Conservation (phyloP, 768 basidiomycete genomes). For the Leccinum truebloodii region DNA sequence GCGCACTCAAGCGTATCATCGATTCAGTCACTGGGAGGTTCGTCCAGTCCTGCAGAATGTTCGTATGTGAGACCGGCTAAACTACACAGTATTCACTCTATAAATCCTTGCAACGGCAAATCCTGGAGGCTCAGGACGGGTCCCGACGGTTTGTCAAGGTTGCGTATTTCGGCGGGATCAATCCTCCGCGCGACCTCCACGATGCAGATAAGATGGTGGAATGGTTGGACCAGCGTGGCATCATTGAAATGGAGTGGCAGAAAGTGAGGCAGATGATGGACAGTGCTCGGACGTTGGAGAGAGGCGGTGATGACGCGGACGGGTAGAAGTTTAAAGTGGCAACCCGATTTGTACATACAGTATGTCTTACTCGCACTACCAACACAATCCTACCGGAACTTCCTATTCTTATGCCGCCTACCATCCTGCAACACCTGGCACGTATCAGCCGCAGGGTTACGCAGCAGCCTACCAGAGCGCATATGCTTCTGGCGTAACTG, state of each 20-base stretch:
- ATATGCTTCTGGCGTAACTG: conserved; percentile 66
- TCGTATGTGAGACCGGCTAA: conserved; percentile 6
- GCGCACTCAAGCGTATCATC: conserved; percentile 67
- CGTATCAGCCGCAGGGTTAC: conserved; percentile 53
- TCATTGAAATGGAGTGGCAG: conserved; percentile 71
- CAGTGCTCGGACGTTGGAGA: conserved; percentile 64
- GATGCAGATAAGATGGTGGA: conserved; percentile 82
- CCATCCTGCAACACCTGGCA: conserved; percentile 45
- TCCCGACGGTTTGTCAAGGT: conserved; percentile 57
- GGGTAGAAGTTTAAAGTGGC: neutral
- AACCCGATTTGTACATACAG: neutral
- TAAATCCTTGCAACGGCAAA: conserved; percentile 54
- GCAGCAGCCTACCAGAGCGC: conserved; percentile 42
- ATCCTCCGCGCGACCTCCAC: conserved; percentile 64
- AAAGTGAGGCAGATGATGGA: conserved; percentile 76
- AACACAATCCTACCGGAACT: conserved; percentile 44
- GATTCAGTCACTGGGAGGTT: conserved; percentile 85
- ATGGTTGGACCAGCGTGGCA: conserved; percentile 71
- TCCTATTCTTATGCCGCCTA: conserved; percentile 70
- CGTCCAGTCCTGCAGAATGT: conserved; percentile 19
- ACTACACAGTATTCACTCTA: conserved; percentile 63
- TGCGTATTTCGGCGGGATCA: conserved; percentile 50
- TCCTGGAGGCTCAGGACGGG: conserved; percentile 51
- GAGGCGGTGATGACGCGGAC: conserved; percentile 32
- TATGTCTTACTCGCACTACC: conserved; percentile 40